Percentiles rank a stretch among this genome's conserved stretches.
These are phyloP conservation scores for Glonium stellatum DNA, from an alignment of 495 filamentous ascomycete species.

Conservation along the genomic window DNA sequence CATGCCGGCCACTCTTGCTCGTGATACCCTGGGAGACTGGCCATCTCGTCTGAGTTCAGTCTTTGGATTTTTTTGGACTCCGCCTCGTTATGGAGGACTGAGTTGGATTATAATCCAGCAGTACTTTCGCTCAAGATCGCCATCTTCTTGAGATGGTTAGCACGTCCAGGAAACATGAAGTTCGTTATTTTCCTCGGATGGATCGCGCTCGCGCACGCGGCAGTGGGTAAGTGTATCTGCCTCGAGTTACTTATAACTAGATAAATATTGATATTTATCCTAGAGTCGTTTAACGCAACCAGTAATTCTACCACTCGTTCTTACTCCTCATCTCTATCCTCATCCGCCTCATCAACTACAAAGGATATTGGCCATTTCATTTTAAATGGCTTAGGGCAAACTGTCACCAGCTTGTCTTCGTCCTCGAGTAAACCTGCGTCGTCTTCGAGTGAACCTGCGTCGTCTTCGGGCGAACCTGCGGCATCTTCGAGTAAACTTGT, in stretches of 20 bases:
- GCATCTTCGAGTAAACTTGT: neutral
- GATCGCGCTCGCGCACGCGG: conserved; percentile 8
- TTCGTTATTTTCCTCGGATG: conserved; percentile 6
- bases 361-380: neutral
- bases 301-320: neutral
- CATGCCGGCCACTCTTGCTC: neutral
- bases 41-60: neutral
- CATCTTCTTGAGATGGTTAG: neutral
- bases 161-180: conserved; percentile 6
- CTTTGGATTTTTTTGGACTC: neutral
- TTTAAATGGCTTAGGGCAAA: neutral
- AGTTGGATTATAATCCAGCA: neutral
- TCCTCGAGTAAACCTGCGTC: neutral
- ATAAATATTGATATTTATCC: neutral
- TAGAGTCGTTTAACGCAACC: neutral
- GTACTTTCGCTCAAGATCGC: neutral
- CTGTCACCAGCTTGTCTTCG: neutral
- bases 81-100: neutral
- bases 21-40: neutral
- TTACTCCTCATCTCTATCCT: neutral
- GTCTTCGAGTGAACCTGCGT: neutral
- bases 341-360: neutral
- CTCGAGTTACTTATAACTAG: neutral
- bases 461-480: neutral
- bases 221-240: neutral